These are phyloP conservation scores for Coemansia sp. DNA, from an alignment of 192 early-diverging fungal species.

Conservation along the genomic window DNA sequence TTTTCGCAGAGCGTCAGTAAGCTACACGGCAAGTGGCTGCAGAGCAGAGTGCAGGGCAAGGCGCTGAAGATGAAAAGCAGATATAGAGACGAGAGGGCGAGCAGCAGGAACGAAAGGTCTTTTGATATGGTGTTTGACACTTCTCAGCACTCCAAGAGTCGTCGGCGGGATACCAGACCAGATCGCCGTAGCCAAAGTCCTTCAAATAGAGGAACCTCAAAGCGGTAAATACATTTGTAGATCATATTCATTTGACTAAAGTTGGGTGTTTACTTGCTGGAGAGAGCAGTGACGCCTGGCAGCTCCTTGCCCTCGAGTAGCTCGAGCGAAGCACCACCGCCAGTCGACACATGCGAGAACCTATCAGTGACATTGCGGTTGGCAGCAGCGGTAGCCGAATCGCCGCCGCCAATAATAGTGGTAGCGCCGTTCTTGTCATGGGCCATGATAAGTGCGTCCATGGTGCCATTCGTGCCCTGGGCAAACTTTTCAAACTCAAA, in stretches of 20 bases:
- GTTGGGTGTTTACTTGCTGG: conserved; percentile 49
- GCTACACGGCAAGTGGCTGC: conserved; percentile 75
- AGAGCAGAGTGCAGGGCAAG: neutral
- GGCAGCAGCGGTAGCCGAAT: conserved; percentile 95
- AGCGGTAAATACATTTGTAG: neutral
- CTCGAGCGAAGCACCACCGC: conserved; percentile 95
- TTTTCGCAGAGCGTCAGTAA: conserved; percentile 95
- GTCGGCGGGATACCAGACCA: neutral
- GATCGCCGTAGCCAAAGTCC: conserved; percentile 10
- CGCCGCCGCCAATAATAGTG: conserved; percentile 95
- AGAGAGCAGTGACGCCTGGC: conserved; percentile 72
- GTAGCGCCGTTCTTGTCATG: conserved; percentile 77
- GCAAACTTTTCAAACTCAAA: conserved; percentile 97
- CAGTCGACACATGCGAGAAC: conserved; percentile 93
- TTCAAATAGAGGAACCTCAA: neutral
- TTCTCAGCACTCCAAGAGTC: neutral
- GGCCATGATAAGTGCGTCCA: conserved; percentile 85
- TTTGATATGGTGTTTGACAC: conserved; percentile 46
- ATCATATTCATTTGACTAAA: no score
- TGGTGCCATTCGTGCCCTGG: conserved; percentile 73
- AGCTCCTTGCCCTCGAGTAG: conserved; percentile 94
- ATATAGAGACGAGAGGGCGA: conserved; percentile 4
- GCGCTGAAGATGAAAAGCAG: conserved; percentile 6
- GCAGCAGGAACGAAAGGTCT: neutral
- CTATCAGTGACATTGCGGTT: conserved; percentile 79